These are phyloP conservation scores for Mortierella sp. DNA, from an alignment of 371 early-diverging fungal species.

Conservation along the genomic window DNA sequence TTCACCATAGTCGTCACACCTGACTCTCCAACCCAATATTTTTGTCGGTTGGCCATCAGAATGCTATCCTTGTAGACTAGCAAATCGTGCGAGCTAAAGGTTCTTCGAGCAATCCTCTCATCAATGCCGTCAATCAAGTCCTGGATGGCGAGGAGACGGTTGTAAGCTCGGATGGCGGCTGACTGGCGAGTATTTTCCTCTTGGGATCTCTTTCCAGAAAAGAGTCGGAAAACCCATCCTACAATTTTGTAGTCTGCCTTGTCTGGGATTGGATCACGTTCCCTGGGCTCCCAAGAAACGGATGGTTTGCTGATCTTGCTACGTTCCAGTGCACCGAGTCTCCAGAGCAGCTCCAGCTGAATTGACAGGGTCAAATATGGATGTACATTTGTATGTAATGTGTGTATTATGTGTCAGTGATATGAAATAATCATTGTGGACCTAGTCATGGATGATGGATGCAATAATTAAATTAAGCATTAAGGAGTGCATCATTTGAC, in stretches of 20 bases:
- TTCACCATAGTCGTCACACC: slow-evolving; percentile 56
- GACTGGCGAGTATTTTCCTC: slow-evolving; percentile 75
- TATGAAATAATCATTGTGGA: no score
- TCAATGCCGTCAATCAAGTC: slow-evolving; percentile 71
- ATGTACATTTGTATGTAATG: no score
- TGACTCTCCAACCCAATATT: slow-evolving; percentile 66
- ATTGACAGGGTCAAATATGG: no score
- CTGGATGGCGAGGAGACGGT: slow-evolving; percentile 73
- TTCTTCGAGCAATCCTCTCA: slow-evolving; percentile 68
- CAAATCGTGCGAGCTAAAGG: slow-evolving; percentile 63
- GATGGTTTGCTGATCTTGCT: slow-evolving; percentile 66
- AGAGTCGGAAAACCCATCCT: slow-evolving; percentile 76
- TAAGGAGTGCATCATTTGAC: background rate
- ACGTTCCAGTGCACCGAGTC: slow-evolving; percentile 69
- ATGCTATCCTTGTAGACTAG: slow-evolving; percentile 67
- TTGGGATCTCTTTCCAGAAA: slow-evolving; percentile 73
- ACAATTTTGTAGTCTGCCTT: slow-evolving; percentile 72
- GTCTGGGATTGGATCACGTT: slow-evolving; percentile 59
- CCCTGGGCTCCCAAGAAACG: slow-evolving; percentile 71
- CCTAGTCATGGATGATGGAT: no score
- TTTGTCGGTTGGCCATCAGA: slow-evolving; percentile 62
- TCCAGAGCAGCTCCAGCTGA: slow-evolving; percentile 74
- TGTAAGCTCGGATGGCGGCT: slow-evolving; percentile 70
- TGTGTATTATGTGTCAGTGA: background rate
- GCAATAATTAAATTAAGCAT: no score